Evolutionary conservation across 2,329 filamentous ascomycete genomes (phyloP).

Genomic region (Fusarium musae): DNA sequence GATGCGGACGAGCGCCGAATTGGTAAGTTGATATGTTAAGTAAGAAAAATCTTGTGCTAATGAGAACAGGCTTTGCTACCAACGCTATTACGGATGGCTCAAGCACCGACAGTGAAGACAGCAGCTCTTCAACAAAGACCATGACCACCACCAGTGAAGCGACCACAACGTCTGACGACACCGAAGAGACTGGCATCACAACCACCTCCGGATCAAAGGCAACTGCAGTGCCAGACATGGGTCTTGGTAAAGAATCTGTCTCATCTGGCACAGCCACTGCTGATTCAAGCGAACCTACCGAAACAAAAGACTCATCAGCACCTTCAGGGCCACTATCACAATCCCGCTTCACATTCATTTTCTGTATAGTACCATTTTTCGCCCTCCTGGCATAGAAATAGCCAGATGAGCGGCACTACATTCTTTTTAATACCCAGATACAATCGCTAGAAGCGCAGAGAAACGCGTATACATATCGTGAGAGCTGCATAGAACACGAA

Average conservation of each 20-base stretch:
- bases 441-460: conserved; percentile 11
- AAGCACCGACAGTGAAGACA: background rate
- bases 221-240: conserved; percentile 30
- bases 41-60: conserved; percentile 9
- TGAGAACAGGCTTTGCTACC: conserved; percentile 36
- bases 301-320: conserved; percentile 42
- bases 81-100: conserved; percentile 27
- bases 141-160: conserved; percentile 11
- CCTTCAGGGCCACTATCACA: conserved; percentile 28
- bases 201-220: conserved; percentile 23
- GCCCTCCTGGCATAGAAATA: conserved; percentile 38
- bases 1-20: conserved; percentile 76
- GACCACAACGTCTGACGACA: conserved; percentile 27
- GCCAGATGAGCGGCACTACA: conserved; percentile 34
- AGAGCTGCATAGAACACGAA: conserved; percentile 27
- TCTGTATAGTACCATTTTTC: conserved; percentile 44
- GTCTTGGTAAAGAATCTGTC: conserved; percentile 41
- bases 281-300: conserved; percentile 24
- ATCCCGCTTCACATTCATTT: conserved; percentile 41
- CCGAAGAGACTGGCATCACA: conserved; percentile 27
- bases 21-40: conserved; percentile 56
- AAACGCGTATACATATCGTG: conserved; percentile 21
- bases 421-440: conserved; percentile 45
- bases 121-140: conserved; percentile 22
- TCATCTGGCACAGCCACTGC: conserved; percentile 38